A percentile compares a stretch with the other conserved stretches of the same genome.
Evolutionary conservation across 2,329 filamentous ascomycete genomes (phyloP).

Genomic region (Pezicula radicicola): DNA sequence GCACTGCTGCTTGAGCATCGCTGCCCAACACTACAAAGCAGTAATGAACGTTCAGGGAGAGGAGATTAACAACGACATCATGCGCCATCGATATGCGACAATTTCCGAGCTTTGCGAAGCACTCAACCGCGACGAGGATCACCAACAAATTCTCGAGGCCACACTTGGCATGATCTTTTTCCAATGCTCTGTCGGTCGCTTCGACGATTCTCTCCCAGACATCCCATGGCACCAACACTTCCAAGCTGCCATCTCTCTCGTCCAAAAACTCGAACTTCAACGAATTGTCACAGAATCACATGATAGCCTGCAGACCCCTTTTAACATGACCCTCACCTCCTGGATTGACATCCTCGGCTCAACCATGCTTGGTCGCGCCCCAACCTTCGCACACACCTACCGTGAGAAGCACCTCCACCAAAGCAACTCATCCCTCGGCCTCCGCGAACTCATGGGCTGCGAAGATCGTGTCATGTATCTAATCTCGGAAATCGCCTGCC

Average conservation of each 20-base stretch:
- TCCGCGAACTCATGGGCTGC: conserved; percentile 94
- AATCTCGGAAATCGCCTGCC: conserved; percentile 94
- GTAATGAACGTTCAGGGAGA: conserved; percentile 64
- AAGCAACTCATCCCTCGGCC: conserved; percentile 59
- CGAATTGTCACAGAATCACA: conserved; percentile 58
- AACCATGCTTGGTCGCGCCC: conserved; percentile 84
- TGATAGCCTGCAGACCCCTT: conserved; percentile 53
- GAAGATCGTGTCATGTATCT: conserved; percentile 97
- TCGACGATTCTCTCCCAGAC: conserved; percentile 80
- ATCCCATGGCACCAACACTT: conserved; percentile 98
- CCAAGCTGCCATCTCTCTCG: conserved; percentile 81
- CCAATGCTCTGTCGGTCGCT: conserved; percentile 85
- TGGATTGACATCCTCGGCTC: conserved; percentile 98
- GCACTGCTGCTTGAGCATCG: conserved; percentile 91
- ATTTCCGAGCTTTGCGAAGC: conserved; percentile 83
- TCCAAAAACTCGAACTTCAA: conserved; percentile 80
- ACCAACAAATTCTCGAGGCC: conserved; percentile 86
- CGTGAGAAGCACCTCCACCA: conserved; percentile 83
- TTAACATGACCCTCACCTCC: conserved; percentile 90
- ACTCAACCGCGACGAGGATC: conserved; percentile 75
- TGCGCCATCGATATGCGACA: conserved; percentile 86
- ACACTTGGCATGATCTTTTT: conserved; percentile 95
- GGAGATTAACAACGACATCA: conserved; percentile 84
- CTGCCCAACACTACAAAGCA: conserved; percentile 88
- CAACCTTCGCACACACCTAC: conserved; percentile 91